A percentile compares a stretch with the other conserved stretches of the same genome.
These are phyloP conservation scores for Cucurbita pepo DNA, from an alignment of 306 rosid genomes.

Conservation along the genomic window DNA sequence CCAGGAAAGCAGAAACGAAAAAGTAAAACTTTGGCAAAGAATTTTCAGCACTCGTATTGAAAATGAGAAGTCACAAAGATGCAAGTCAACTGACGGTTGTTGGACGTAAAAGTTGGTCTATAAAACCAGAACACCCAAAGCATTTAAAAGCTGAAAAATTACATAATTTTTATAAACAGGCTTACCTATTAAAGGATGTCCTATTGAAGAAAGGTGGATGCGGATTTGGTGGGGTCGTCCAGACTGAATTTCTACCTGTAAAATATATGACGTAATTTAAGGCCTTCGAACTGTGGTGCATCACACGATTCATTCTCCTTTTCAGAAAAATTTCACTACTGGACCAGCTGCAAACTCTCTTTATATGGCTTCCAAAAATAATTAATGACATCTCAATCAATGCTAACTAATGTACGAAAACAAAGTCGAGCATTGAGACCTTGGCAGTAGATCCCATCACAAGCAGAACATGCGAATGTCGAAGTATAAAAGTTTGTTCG, in stretches of 20 bases:
- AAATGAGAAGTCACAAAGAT: background rate
- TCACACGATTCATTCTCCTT: background rate
- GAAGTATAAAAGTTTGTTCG: too few relatives aligned
- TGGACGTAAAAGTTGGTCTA: background rate
- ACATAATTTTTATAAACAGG: background rate
- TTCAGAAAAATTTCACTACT: background rate
- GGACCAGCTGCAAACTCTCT: background rate
- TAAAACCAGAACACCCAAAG: background rate
- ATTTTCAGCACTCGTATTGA: background rate
- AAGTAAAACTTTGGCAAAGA: background rate
- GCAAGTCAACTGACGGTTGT: background rate
- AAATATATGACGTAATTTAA: conserved; percentile 6
- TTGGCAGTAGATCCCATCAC: background rate
- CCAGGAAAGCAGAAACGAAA: background rate
- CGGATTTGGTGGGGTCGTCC: conserved; percentile 97
- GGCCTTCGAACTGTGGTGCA: background rate
- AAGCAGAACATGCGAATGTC: background rate
- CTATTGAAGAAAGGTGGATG: conserved; percentile 82
- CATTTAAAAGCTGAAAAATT: background rate
- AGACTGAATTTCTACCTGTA: conserved; percentile 79
- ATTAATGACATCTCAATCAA: background rate
- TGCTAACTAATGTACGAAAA: background rate
- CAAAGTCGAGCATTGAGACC: background rate
- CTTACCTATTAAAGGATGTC: conserved; percentile 75
- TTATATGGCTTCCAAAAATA: background rate